phyloP scores from a whole-genome alignment of 2,329 filamentous ascomycete species.

The Macrophomina phaseolina region DNA sequence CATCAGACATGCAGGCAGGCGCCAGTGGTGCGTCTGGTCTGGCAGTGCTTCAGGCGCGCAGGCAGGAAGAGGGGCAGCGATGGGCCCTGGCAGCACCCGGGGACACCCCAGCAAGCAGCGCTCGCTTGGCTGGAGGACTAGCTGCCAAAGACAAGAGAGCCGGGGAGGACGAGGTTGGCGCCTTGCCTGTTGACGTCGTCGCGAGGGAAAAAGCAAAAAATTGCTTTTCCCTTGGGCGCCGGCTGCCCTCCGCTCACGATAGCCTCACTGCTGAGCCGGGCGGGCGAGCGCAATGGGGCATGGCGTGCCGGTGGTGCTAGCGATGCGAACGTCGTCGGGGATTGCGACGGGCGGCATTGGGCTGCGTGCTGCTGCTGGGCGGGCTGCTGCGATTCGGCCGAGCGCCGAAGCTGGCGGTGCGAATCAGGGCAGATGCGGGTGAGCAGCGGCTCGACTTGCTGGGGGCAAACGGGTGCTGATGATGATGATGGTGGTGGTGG shows the following conservation, averaged over 20 bases:
- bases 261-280: slow-evolving; percentile 11
- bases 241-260: neutral
- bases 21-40: neutral
- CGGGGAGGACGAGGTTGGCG: slow-evolving; percentile 3
- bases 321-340: slow-evolving; percentile 11
- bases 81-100: slow-evolving; percentile 7
- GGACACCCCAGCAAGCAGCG: neutral
- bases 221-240: neutral
- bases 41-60: neutral
- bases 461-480: neutral
- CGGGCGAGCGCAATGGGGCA: neutral
- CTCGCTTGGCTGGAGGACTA: slow-evolving; percentile 7
- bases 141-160: slow-evolving; percentile 1
- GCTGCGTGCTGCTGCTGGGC: neutral
- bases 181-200: slow-evolving; percentile 13
- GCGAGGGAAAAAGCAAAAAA: neutral
- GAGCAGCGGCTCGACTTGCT: neutral
- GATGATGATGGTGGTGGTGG: neutral
- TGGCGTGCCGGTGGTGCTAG: slow-evolving; percentile 7
- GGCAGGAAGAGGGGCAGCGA: neutral
- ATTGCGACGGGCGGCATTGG: neutral
- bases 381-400: neutral
- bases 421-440: neutral
- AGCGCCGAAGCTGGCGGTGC: neutral
- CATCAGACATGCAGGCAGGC: too few relatives aligned